A percentile compares a stretch with the other conserved stretches of the same genome.
These are phyloP conservation scores for Cadophora sp. DNA, from an alignment of 2,329 filamentous ascomycete genomes.

Conservation along the genomic window DNA sequence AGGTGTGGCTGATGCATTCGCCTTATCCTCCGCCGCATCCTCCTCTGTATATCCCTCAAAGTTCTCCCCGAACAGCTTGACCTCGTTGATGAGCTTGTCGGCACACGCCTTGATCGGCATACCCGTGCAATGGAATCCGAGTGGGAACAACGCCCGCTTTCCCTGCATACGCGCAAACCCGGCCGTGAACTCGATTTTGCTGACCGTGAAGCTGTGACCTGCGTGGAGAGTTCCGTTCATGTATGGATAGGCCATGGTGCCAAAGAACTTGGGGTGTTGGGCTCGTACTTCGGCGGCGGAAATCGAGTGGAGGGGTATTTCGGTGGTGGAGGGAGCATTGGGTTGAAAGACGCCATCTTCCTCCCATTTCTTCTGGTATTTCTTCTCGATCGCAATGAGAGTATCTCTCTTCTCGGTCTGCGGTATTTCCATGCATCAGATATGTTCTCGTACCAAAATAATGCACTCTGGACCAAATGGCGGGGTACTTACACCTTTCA, in stretches of 20 bases:
- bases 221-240: slow-evolving; percentile 91
- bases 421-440: slow-evolving; percentile 13
- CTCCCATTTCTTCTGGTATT: slow-evolving; percentile 88
- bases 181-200: slow-evolving; percentile 90
- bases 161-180: slow-evolving; percentile 91
- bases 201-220: slow-evolving; percentile 90
- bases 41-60: slow-evolving; percentile 80
- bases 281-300: slow-evolving; percentile 76
- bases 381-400: slow-evolving; percentile 84
- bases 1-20: slow-evolving; percentile 57
- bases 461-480: slow-evolving; percentile 25
- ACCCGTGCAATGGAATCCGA: slow-evolving; percentile 95
- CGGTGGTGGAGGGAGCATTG: slow-evolving; percentile 79
- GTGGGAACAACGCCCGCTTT: slow-evolving; percentile 84
- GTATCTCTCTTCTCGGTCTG: slow-evolving; percentile 88
- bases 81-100: slow-evolving; percentile 91
- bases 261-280: slow-evolving; percentile 91
- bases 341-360: slow-evolving; percentile 80
- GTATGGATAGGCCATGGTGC: slow-evolving; percentile 78
- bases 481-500: slow-evolving; percentile 59
- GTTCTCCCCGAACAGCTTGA: slow-evolving; percentile 85
- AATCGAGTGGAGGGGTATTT: slow-evolving; percentile 78
- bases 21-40: slow-evolving; percentile 57
- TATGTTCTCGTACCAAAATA: slow-evolving; percentile 33
- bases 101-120: slow-evolving; percentile 98